Evolutionary conservation across 1,139 yeast species (phyloP), one percentile per base, ranked within the genome.

Genomic region (Wickerhamiella infanticola): DNA sequence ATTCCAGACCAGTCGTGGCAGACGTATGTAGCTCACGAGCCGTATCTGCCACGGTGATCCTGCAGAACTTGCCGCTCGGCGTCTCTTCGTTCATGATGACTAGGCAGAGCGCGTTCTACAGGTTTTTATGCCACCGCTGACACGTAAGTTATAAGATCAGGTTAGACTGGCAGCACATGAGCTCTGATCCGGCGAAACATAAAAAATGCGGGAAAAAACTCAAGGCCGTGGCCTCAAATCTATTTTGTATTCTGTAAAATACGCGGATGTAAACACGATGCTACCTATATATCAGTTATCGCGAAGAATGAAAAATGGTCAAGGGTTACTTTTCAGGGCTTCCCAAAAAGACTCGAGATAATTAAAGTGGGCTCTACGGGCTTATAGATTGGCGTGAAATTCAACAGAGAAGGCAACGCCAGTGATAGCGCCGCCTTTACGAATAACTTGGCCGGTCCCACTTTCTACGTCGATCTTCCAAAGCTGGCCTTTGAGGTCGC

Each of bases 21-120:
- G 83, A 76, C 0, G 96, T 81, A 47, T 73, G 73, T 40, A 86
- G 67, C 44, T 78, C 77, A 11, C 60, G 53, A 2, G 73, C 71
- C 1, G 88, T 77, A 41, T 82, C 82, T 35, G 75, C 80, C 3
- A 75, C 69, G 1, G 85, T 62, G 50, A 73, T 62, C 31, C 72
- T 70, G 54, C 85, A 73, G 61, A 64, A 85, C 50, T 64, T 65
- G 11, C 73, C 68, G 5, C 84, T 74, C 2, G 66, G 63, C 2
- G 60, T 58, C 45, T 39, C 41, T 24, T 29, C 33, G 33, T 29
- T 29, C 33, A 29, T 29, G 33, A 29, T 29, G 33, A 29, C 33
- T 7, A 7, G 33, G 33, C 33, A 29, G 33, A 29, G 33, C 33
- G 33, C 33, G 33, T 29, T 11, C 9, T 7, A 11, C 33, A 7